Evolutionary conservation across 441 rosid species (phyloP).

Genomic region (Breynia disticha): DNA sequence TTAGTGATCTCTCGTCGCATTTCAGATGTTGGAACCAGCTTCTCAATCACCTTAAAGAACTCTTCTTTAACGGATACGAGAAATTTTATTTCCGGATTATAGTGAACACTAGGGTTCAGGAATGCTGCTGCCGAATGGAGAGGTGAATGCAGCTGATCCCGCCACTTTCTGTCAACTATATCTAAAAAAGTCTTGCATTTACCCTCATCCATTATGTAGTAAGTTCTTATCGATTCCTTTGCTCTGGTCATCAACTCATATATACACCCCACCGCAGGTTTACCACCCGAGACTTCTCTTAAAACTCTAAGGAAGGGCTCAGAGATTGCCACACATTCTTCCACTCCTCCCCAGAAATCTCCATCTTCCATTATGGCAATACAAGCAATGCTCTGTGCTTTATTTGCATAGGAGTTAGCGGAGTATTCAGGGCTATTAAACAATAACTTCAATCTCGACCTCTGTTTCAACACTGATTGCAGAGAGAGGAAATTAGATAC

Average conservation of each 20-base stretch:
- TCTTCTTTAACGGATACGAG: constrained; percentile 65
- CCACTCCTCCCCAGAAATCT: constrained; percentile 76
- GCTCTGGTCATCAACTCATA: constrained; percentile 86
- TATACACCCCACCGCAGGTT: constrained; percentile 61
- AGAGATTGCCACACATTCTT: constrained; percentile 76
- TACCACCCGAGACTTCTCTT: constrained; percentile 80
- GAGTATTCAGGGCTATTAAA: constrained; percentile 63
- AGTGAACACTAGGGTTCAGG: constrained; percentile 72
- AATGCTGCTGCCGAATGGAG: constrained; percentile 82
- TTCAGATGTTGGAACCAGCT: constrained; percentile 75
- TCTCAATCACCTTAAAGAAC: constrained; percentile 71
- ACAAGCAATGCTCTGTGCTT: constrained; percentile 52
- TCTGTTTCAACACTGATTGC: constrained; percentile 67
- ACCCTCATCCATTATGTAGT: constrained; percentile 77
- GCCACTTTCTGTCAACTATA: constrained; percentile 70
- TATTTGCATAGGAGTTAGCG: constrained; percentile 41
- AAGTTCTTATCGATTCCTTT: constrained; percentile 74
- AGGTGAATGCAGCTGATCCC: constrained; percentile 74
- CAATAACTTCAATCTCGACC: constrained; percentile 56
- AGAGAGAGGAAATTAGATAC: constrained; percentile 63
- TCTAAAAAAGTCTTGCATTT: constrained; percentile 72
- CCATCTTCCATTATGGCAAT: constrained; percentile 50
- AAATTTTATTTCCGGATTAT: constrained; percentile 71
- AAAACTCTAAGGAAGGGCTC: constrained; percentile 76
- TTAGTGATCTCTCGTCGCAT: constrained; percentile 70